phyloP scores from a whole-genome alignment of 345 rosid genomes.

The Salix arbutifolia region DNA sequence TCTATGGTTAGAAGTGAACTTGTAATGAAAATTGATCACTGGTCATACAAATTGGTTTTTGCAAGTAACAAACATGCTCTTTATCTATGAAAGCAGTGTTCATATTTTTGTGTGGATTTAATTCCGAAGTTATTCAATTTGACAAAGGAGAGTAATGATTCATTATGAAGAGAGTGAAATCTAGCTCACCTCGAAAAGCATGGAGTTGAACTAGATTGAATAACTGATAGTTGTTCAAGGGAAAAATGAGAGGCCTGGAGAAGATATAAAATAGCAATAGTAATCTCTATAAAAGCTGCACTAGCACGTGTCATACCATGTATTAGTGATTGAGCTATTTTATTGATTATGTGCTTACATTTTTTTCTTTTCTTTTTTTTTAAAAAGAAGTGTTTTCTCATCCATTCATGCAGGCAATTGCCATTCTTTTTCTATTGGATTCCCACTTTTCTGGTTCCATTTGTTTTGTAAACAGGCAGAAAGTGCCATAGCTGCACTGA shows the following conservation, averaged over 20 bases:
- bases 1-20: background rate
- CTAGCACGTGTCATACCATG: background rate
- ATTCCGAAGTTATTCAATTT: background rate
- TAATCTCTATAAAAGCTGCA: background rate
- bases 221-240: background rate
- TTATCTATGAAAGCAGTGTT: background rate
- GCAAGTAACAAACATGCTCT: background rate
- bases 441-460: background rate
- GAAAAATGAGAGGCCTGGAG: background rate
- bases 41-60: background rate
- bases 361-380: background rate
- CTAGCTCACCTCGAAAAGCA: background rate
- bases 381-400: background rate
- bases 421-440: background rate
- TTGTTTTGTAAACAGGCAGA: conserved; percentile 56
- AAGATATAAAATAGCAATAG: background rate
- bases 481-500: conserved; percentile 69
- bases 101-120: background rate
- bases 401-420: background rate
- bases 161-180: background rate
- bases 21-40: background rate
- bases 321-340: too few species aligned
- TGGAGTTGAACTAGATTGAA: background rate
- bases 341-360: background rate
- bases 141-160: background rate